Conservation (phyloP, 2,329 filamentous ascomycete genomes). For the Fusarium sulawesiense region DNA sequence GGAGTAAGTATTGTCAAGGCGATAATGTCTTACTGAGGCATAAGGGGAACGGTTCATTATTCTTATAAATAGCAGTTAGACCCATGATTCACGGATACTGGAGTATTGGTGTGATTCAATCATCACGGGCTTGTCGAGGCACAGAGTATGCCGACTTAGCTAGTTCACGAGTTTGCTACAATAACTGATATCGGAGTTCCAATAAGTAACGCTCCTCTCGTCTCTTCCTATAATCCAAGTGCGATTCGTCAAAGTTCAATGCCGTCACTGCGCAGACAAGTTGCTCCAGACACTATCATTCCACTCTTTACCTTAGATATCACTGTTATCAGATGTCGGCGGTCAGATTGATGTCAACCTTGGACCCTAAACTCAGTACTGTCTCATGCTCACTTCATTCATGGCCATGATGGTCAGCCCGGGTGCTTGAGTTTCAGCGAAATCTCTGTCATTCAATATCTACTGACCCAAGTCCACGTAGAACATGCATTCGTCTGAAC, state of each 20-base stretch:
- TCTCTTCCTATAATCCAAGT: not conserved
- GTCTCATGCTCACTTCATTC: not conserved
- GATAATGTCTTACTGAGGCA: not conserved
- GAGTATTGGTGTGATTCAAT: not conserved
- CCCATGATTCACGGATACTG: not conserved
- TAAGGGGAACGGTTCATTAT: not conserved
- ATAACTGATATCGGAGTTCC: not conserved
- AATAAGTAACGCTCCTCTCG: not conserved
- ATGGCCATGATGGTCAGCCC: not conserved
- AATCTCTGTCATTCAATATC: not conserved
- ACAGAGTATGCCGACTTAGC: not conserved
- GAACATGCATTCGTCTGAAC: not conserved
- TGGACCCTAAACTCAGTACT: not conserved
- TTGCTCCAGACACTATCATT: not conserved
- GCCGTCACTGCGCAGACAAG: not conserved
- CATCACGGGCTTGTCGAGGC: not conserved
- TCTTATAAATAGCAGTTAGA: not conserved
- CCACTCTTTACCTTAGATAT: not conserved
- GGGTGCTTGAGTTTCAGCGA: not conserved
- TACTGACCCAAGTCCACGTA: not conserved
- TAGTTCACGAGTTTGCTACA: not conserved
- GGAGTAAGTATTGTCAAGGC: not conserved
- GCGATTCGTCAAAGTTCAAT: not conserved
- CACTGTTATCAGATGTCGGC: not conserved
- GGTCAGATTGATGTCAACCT: not conserved